phyloP scores from a whole-genome alignment of 2,329 filamentous ascomycete species.

The Zymoseptoria tritici region DNA sequence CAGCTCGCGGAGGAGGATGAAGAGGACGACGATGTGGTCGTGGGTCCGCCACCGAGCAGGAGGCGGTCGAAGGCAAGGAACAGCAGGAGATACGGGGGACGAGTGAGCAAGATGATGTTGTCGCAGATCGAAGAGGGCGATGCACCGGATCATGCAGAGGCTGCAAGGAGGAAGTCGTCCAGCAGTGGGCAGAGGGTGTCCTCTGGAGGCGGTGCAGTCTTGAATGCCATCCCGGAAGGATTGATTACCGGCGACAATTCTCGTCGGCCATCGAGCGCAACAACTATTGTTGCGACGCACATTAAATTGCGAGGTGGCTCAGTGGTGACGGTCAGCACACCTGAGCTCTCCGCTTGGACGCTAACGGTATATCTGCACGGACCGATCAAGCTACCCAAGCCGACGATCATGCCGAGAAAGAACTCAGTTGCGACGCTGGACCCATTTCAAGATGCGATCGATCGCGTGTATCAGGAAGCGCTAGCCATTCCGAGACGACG shows the following conservation, averaged over 20 bases:
- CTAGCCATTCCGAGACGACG: conserved; percentile 22
- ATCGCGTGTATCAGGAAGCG: conserved; percentile 24
- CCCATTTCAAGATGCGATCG: conserved; percentile 31
- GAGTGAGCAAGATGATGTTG: conserved; percentile 16
- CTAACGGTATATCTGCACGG: conserved; percentile 35
- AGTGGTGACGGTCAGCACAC: conserved; percentile 29
- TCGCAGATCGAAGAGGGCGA: conserved; percentile 17
- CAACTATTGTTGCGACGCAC: conserved; percentile 20
- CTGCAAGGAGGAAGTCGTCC: not conserved
- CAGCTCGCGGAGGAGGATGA: not conserved
- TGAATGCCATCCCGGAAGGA: conserved; percentile 20
- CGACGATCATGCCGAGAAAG: conserved; percentile 29
- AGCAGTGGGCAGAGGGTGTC: not conserved
- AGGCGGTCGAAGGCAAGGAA: not conserved
- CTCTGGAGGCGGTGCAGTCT: not conserved
- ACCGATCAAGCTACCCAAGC: conserved; percentile 34
- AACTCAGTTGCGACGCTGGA: conserved; percentile 36
- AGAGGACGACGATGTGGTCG: not conserved
- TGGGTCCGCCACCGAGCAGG: not conserved
- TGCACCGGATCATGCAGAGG: conserved; percentile 1
- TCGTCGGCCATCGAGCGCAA: conserved; percentile 14
- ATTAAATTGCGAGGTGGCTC: conserved; percentile 30
- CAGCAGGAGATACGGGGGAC: conserved; percentile 7
- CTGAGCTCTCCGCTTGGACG: conserved; percentile 30
- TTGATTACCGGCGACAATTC: conserved; percentile 14